Percentiles rank a stretch among this genome's conserved stretches.
Evolutionary conservation across 805 yeast species (phyloP).

Genomic region (Pichia thaimueangensis): DNA sequence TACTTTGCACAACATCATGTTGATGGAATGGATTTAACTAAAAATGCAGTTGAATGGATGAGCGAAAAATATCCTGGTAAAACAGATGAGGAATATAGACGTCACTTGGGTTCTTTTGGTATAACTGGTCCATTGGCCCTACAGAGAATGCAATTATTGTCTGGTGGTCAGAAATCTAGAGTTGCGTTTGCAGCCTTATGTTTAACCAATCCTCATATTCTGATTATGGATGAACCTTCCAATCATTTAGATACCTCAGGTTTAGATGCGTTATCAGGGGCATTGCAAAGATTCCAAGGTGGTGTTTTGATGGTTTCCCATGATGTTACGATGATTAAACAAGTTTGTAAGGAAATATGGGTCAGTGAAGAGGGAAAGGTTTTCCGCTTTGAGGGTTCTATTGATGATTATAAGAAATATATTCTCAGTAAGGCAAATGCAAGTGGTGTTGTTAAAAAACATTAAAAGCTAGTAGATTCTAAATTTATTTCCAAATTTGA

Average conservation of each 20-base stretch:
- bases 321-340: slow-evolving; percentile 86
- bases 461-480: slow-evolving; percentile 43
- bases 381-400: slow-evolving; percentile 69
- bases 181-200: slow-evolving; percentile 97
- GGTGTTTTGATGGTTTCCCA: slow-evolving; percentile 97
- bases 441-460: slow-evolving; percentile 88
- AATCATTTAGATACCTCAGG: slow-evolving; percentile 98
- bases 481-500: too few relatives aligned
- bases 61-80: slow-evolving; percentile 84
- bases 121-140: slow-evolving; percentile 91
- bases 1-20: slow-evolving; percentile 98
- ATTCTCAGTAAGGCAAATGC: slow-evolving; percentile 71
- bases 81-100: slow-evolving; percentile 93
- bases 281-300: slow-evolving; percentile 82
- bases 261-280: slow-evolving; percentile 90
- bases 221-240: slow-evolving; percentile 94
- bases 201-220: slow-evolving; percentile 81
- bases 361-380: slow-evolving; percentile 86
- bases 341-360: slow-evolving; percentile 93
- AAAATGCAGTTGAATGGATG: slow-evolving; percentile 93
- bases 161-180: slow-evolving; percentile 98
- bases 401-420: slow-evolving; percentile 84
- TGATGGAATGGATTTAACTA: slow-evolving; percentile 85
- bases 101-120: slow-evolving; percentile 95
- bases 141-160: slow-evolving; percentile 80